A percentile compares a stretch with the other conserved stretches of the same genome.
Conservation (phyloP, 768 basidiomycete species). For the Lepiota brunneoincarnata region DNA sequence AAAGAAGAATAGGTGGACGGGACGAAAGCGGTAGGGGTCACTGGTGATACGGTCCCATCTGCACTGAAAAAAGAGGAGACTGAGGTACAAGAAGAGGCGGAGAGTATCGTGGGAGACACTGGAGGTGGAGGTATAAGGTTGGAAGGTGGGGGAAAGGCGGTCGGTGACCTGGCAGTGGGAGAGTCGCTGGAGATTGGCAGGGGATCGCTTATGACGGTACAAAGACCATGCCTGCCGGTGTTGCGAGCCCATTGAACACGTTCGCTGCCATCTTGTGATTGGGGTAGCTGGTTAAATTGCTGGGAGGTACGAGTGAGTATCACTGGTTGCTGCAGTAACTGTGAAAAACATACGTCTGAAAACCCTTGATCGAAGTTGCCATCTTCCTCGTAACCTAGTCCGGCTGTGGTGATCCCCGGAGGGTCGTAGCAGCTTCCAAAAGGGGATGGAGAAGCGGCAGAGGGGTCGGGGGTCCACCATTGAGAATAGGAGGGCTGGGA, state of each 20-base stretch:
- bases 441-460: constrained; percentile 10
- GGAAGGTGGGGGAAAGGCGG: constrained; percentile 19
- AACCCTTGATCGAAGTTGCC: constrained; percentile 21
- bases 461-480: constrained; percentile 2
- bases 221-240: constrained; percentile 20
- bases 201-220: constrained; percentile 24
- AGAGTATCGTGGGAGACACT: constrained; percentile 15
- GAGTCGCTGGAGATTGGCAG: constrained; percentile 18
- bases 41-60: neutral
- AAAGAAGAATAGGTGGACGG: constrained; percentile 33
- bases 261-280: constrained; percentile 18
- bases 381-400: constrained; percentile 26
- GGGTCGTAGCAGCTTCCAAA: constrained; percentile 7
- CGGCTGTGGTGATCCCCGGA: constrained; percentile 13
- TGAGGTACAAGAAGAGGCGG: constrained; percentile 16
- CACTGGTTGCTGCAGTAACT: neutral
- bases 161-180: constrained; percentile 11
- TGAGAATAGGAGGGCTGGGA: constrained; percentile 1
- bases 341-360: constrained; percentile 20
- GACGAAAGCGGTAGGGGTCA: constrained; percentile 16
- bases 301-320: constrained; percentile 3
- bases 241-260: constrained; percentile 21
- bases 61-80: neutral
- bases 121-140: constrained; percentile 14
- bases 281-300: constrained; percentile 20